Base-by-base conservation (phyloP, 768 basidiomycete genomes). In the Trametes gibbosa region DNA sequence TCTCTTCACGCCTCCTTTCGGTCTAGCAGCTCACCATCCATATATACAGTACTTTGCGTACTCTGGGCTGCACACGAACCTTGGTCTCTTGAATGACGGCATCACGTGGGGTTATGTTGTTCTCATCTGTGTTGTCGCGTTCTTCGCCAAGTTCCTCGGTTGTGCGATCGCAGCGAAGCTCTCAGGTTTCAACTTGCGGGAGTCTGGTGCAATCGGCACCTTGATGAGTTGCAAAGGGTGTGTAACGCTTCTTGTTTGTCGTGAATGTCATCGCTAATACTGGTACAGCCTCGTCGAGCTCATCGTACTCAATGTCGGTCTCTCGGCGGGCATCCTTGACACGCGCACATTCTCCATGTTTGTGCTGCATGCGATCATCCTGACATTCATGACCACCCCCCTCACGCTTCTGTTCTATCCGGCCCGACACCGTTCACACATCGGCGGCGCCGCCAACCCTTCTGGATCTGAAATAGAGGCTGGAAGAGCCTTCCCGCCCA, bases 201-300 rank as follows among this genome's bases (percentile, higher is more conserved):
- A 95, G 72, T 77, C 85, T 1, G 84, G 85, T 23, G 91, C 93
- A 5, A 87, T 95, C 57, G 94, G 94, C 3, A 80, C 86, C 50
- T 73, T 97, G 24, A 97, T 97, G 94, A 84, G 84, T 71, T 93
- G 91, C 76, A 92, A 96, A 74, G 92, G 91, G 87, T 88, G 73
- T 16, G 13, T 32, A n/a, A n/a, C n/a, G n/a, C 0, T n/a, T 14
- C 10, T 32, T 32, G 29, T 10, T 10, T 3, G 29, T 10, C 21
- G 4, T 4, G 16, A n/a, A 6, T 21, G 19, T 41, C 43, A 40
- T 1, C 2, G 12, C 37, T 16, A 17, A 19, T 52, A 23, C 16
- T n/a, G 56, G 23, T 10, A 24, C 58, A 86, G 84, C 34, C 76
- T 86, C 21, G 92, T 95, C 24, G 93, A 95, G 70, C 83, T 95